phyloP scores from a whole-genome alignment of 2,329 filamentous ascomycete species.

The Fusarium liriodendri region DNA sequence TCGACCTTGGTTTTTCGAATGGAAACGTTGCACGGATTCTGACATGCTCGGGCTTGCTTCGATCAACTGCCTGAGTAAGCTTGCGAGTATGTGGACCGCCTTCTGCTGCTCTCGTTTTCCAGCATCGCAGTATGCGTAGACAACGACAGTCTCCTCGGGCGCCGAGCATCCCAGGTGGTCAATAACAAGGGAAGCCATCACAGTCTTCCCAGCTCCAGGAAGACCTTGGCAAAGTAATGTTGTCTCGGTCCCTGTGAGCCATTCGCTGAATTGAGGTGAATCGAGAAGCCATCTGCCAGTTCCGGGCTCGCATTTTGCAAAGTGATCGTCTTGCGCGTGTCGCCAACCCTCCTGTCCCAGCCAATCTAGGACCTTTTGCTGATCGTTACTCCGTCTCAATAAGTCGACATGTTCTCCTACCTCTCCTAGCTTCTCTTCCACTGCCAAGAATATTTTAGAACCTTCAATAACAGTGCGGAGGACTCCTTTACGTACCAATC shows the following conservation, averaged over 20 bases:
- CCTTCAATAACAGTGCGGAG: background rate
- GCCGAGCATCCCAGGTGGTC: rapidly evolving
- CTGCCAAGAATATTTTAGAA: background rate
- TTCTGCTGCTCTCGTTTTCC: background rate
- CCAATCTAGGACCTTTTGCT: background rate
- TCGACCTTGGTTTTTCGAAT: background rate
- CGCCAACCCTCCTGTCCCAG: background rate
- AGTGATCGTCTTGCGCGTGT: background rate
- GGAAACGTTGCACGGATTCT: background rate
- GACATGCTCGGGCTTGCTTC: background rate
- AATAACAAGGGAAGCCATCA: background rate
- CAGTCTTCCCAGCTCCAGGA: background rate
- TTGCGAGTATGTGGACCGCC: background rate
- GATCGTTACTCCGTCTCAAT: background rate
- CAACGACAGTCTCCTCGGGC: background rate
- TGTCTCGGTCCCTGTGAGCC: background rate
- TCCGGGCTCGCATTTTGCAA: background rate
- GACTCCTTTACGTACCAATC: background rate
- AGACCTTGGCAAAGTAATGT: background rate
- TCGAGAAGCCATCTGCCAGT: background rate
- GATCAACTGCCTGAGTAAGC: background rate
- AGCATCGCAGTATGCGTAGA: background rate
- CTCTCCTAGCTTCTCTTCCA: background rate
- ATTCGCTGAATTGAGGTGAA: background rate
- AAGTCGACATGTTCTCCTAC: background rate